These are phyloP conservation scores for Pneumocystis wakefieldiae DNA, from an alignment of 1,139 yeast genomes.

Conservation along the genomic window DNA sequence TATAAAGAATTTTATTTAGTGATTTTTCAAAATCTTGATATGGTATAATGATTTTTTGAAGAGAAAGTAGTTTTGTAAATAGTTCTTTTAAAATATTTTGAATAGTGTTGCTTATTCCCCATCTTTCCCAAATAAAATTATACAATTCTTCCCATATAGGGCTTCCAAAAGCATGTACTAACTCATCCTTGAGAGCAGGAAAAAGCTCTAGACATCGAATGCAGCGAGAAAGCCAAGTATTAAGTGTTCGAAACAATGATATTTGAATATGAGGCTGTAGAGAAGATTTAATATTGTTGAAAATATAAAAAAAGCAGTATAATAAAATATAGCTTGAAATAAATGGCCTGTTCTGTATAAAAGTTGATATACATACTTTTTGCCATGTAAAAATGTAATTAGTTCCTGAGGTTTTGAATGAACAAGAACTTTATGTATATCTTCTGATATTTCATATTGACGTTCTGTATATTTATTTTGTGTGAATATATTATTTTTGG, in stretches of 20 bases:
- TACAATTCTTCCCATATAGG: background rate
- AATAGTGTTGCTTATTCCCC: conserved; percentile 4
- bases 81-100: conserved; percentile 5
- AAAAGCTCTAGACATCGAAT: background rate
- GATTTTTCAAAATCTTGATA: background rate
- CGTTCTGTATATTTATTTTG: background rate
- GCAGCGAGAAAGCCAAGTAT: background rate
- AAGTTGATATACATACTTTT: background rate
- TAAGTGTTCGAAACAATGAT: background rate
- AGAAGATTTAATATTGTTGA: background rate
- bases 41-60: conserved; percentile 1
- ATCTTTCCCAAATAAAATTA: conserved; percentile 4
- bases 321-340: background rate
- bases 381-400: background rate
- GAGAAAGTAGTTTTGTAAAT: conserved; percentile 2
- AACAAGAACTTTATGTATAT: background rate
- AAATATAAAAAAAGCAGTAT: background rate
- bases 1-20: background rate
- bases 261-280: background rate
- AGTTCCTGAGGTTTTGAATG: background rate
- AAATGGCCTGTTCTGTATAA: background rate
- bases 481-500: background rate
- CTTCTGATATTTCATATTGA: background rate
- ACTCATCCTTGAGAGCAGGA: background rate
- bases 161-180: background rate